Percentiles rank a stretch among this genome's conserved stretches.
These are phyloP conservation scores for Magnusiomyces paraingens DNA, from an alignment of 1,139 yeast species.

Conservation along the genomic window DNA sequence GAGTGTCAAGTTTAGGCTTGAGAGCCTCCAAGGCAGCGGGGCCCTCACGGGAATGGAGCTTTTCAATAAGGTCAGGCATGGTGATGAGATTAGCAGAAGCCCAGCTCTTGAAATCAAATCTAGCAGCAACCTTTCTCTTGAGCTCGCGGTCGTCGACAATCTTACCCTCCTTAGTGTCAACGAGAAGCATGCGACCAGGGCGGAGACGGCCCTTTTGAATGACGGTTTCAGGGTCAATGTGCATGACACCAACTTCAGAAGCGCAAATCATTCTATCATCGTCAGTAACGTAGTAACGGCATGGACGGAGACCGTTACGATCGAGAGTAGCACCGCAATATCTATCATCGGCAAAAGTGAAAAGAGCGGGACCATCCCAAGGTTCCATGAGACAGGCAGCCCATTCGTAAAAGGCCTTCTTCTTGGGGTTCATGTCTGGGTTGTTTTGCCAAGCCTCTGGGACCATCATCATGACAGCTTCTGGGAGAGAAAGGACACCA, in stretches of 20 bases:
- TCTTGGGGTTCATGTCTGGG: slow-evolving; percentile 75
- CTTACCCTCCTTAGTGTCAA: slow-evolving; percentile 87
- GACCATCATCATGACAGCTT: slow-evolving; percentile 93
- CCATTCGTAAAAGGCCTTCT: slow-evolving; percentile 96
- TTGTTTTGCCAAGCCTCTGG: slow-evolving; percentile 99
- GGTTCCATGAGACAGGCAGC: slow-evolving; percentile 99
- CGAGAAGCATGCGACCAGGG: slow-evolving; percentile 95
- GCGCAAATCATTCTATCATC: slow-evolving; percentile 97
- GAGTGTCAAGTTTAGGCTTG: slow-evolving; percentile 32
- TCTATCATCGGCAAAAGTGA: slow-evolving; percentile 95
- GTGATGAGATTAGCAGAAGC: slow-evolving; percentile 77
- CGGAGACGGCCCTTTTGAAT: slow-evolving; percentile 88
- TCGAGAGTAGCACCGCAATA: slow-evolving; percentile 98
- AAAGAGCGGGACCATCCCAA: slow-evolving; percentile 98
- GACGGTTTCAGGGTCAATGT: slow-evolving; percentile 74
- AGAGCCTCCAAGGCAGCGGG: slow-evolving; percentile 32
- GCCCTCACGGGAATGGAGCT: slow-evolving; percentile 45
- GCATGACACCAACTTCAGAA: slow-evolving; percentile 95
- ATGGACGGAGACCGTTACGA: slow-evolving; percentile 96
- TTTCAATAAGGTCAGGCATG: slow-evolving; percentile 63
- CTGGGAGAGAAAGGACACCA: slow-evolving; percentile 89
- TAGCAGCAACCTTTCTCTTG: slow-evolving; percentile 71
- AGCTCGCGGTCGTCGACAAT: slow-evolving; percentile 90
- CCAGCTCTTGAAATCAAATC: slow-evolving; percentile 94
- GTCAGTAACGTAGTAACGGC: slow-evolving; percentile 91